phyloP scores from a whole-genome alignment of 2,329 filamentous ascomycete species.

The Mycocentrospora acerina region DNA sequence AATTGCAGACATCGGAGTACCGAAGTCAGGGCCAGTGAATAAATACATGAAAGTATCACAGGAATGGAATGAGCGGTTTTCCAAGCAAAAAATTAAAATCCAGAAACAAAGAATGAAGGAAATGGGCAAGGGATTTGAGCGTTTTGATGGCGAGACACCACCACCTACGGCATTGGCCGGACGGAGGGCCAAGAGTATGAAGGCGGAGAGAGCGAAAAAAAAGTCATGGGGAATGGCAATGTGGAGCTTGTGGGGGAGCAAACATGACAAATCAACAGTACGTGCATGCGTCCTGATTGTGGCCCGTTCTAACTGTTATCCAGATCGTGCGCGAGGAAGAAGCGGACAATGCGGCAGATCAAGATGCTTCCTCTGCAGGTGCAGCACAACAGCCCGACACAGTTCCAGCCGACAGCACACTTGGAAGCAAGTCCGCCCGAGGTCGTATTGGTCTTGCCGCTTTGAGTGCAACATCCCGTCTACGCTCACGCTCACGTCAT shows the following conservation, averaged over 20 bases:
- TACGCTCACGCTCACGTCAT: conserved; percentile 32
- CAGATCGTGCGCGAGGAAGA: conserved; percentile 39
- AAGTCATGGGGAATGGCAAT: conserved; percentile 76
- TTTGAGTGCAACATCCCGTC: conserved; percentile 9
- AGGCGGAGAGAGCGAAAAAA: conserved; percentile 55
- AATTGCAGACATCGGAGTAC: conserved; percentile 68
- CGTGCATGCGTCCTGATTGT: conserved; percentile 3
- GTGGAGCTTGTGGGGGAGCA: conserved; percentile 87
- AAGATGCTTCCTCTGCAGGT: conserved; percentile 32
- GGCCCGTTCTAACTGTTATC: conserved; percentile 1
- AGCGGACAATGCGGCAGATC: conserved; percentile 26
- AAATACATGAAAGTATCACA: conserved; percentile 80
- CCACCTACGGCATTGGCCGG: conserved; percentile 83
- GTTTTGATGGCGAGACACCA: conserved; percentile 71
- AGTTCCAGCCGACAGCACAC: conserved; percentile 40
- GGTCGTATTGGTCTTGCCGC: conserved; percentile 9
- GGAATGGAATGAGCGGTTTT: conserved; percentile 73
- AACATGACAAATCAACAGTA: conserved; percentile 79
- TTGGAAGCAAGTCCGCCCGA: conserved; percentile 9
- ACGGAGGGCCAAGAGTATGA: conserved; percentile 56
- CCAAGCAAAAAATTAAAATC: conserved; percentile 67
- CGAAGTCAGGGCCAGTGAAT: conserved; percentile 75
- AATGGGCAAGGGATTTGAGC: conserved; percentile 69
- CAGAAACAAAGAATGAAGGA: conserved; percentile 75
- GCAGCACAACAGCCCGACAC: conserved; percentile 8